Evolutionary conservation across 768 basidiomycete species (phyloP).

Genomic region (Lactifluus volemus): DNA sequence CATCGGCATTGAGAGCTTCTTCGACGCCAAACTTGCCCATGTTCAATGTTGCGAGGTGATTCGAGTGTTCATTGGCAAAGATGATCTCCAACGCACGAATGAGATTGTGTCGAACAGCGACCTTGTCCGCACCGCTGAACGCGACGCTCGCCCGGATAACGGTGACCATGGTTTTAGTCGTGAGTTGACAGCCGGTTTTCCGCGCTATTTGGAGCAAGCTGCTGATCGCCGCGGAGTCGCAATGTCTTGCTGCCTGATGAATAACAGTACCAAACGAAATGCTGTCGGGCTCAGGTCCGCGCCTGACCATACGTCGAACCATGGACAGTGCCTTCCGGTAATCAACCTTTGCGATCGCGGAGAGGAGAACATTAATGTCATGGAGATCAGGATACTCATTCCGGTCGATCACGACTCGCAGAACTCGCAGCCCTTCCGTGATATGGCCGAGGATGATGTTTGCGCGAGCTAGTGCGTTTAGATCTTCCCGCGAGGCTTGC

Average conservation of each 20-base stretch:
- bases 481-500: slow-evolving; percentile 37
- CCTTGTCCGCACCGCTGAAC: slow-evolving; percentile 21
- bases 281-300: slow-evolving; percentile 42
- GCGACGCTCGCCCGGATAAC: slow-evolving; percentile 19
- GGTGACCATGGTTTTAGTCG: slow-evolving; percentile 37
- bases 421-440: slow-evolving; percentile 37
- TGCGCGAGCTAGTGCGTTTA: slow-evolving; percentile 57
- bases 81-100: slow-evolving; percentile 36
- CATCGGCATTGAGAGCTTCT: slow-evolving; percentile 40
- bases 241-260: slow-evolving; percentile 43
- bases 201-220: slow-evolving; percentile 35
- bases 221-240: slow-evolving; percentile 36
- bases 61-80: slow-evolving; percentile 28
- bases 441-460: slow-evolving; percentile 48
- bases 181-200: slow-evolving; percentile 32
- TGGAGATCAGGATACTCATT: slow-evolving; percentile 48
- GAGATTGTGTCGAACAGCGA: slow-evolving; percentile 30
- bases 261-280: slow-evolving; percentile 55
- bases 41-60: slow-evolving; percentile 34
- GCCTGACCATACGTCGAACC: slow-evolving; percentile 41
- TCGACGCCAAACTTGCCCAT: slow-evolving; percentile 45
- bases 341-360: slow-evolving; percentile 41
- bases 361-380: slow-evolving; percentile 58
- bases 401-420: slow-evolving; percentile 40
- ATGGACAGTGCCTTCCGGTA: slow-evolving; percentile 39